Percentiles rank a stretch among this genome's conserved stretches.
Conservation (phyloP, 108 stramenopile species). For the Thalassiosira profunda region DNA sequence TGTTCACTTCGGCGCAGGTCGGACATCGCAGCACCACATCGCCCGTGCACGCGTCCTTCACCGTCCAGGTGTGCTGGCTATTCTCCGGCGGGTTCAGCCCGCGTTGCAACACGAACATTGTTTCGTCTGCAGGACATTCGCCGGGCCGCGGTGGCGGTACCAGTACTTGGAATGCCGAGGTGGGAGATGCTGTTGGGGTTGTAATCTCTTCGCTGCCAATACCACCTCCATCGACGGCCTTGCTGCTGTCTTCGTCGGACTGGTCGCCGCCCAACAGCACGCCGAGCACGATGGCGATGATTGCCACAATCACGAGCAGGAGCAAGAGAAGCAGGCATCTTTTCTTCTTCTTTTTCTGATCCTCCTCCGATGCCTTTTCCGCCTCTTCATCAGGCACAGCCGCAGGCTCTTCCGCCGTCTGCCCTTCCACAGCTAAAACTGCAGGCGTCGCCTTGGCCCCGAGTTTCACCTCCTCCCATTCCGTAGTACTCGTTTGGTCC, state of each 20-base stretch:
- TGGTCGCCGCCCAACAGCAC: neutral
- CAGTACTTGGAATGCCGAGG: no score
- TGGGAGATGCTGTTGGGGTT: neutral
- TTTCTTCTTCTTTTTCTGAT: neutral
- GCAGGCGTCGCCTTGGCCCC: no score
- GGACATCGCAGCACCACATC: conserved; percentile 10
- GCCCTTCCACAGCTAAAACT: no score
- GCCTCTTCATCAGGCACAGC: neutral
- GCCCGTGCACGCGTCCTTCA: conserved; percentile 15
- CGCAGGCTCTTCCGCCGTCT: neutral
- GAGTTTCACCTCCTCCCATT: no score
- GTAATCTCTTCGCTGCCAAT: neutral
- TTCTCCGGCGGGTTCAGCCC: neutral
- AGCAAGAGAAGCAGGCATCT: conserved; percentile 2
- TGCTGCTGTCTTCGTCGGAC: neutral
- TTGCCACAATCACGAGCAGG: neutral
- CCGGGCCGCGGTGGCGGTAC: no score
- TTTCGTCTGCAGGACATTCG: neutral
- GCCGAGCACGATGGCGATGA: conserved; percentile 2
- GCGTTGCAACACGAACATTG: neutral
- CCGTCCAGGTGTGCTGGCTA: conserved; percentile 6
- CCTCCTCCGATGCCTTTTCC: neutral
- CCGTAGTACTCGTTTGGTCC: no score
- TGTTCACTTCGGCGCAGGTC: no score
- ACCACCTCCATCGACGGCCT: neutral